phyloP scores from a whole-genome alignment of 768 basidiomycete genomes.

The Hygrocybe coccinea region DNA sequence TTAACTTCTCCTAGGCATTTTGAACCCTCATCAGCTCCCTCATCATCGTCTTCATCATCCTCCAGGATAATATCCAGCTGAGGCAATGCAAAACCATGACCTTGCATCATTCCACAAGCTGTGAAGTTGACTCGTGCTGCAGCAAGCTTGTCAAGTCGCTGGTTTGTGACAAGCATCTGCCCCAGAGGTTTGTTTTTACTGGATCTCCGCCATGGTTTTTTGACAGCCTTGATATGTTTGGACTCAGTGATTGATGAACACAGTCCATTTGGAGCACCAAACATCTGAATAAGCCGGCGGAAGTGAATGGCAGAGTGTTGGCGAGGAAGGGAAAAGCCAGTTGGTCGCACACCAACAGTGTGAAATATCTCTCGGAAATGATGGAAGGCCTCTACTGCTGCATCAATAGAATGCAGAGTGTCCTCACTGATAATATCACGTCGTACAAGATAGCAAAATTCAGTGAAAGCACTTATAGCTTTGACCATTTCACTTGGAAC shows the following conservation, averaged over 20 bases:
- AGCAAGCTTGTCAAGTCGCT: constrained; percentile 28
- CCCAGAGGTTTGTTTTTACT: constrained; percentile 28
- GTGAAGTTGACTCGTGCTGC: constrained; percentile 15
- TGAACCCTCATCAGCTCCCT: too few relatives aligned
- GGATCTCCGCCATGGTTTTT: constrained; percentile 32
- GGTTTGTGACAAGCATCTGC: constrained; percentile 35
- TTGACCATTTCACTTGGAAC: constrained; percentile 14
- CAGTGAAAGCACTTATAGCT: constrained; percentile 15
- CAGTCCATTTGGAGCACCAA: constrained; percentile 27
- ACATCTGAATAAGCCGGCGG: constrained; percentile 13
- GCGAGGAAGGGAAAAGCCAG: constrained; percentile 18
- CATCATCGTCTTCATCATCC: too few relatives aligned
- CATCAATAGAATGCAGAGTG: constrained; percentile 1
- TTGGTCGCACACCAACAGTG: constrained; percentile 5
- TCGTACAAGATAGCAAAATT: constrained; percentile 23
- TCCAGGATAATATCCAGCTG: too few relatives aligned
- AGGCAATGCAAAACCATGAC: too few relatives aligned
- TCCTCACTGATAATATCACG: constrained; percentile 9
- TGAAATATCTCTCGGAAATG: constrained; percentile 12
- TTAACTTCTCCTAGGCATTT: too few relatives aligned
- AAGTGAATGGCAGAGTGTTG: constrained; percentile 24
- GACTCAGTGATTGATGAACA: constrained; percentile 34
- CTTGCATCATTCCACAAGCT: constrained; percentile 13
- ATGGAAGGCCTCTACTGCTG: constrained; percentile 9
- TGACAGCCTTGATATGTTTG: constrained; percentile 33